phyloP scores from a whole-genome alignment of 2,329 filamentous ascomycete species.

The Trichoderma sp. region DNA sequence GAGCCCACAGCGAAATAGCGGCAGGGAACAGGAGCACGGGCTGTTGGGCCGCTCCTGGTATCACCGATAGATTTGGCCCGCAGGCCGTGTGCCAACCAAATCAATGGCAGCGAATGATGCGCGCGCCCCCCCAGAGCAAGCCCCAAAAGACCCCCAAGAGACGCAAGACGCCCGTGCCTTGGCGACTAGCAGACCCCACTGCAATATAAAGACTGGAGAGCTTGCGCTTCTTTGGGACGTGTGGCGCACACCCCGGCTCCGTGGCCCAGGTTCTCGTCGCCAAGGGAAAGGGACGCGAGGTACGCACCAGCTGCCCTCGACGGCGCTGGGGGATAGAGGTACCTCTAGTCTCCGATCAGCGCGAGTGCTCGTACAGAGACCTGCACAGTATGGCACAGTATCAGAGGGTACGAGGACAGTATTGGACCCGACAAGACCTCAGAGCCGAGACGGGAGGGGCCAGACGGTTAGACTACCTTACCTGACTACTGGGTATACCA shows the following conservation, averaged over 20 bases:
- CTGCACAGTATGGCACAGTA: not conserved
- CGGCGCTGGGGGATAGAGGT: not conserved
- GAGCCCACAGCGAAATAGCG: not conserved
- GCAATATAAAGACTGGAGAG: conserved; percentile 1
- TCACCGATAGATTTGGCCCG: conserved; percentile 13
- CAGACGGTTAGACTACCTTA: not conserved
- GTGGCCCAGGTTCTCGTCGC: conserved; percentile 16
- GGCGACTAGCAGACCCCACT: not conserved
- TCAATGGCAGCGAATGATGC: not conserved
- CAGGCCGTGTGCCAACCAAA: conserved; percentile 1
- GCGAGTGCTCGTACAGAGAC: not conserved
- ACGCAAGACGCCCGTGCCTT: conserved; percentile 8
- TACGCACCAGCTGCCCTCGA: not conserved
- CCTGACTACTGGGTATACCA: not conserved
- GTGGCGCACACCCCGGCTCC: conserved; percentile 18
- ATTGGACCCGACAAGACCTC: not conserved
- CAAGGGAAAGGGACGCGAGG: conserved; percentile 9
- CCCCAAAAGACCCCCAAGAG: not conserved
- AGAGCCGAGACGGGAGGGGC: not conserved
- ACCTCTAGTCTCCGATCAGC: not conserved
- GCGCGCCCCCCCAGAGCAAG: too few species aligned
- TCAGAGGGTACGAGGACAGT: not conserved
- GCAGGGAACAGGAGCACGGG: not conserved
- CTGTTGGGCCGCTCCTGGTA: conserved; percentile 9
- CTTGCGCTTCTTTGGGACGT: not conserved